Evolutionary conservation across 2,329 filamentous ascomycete species (phyloP).

Genomic region (Chaetomiaceae sp.): DNA sequence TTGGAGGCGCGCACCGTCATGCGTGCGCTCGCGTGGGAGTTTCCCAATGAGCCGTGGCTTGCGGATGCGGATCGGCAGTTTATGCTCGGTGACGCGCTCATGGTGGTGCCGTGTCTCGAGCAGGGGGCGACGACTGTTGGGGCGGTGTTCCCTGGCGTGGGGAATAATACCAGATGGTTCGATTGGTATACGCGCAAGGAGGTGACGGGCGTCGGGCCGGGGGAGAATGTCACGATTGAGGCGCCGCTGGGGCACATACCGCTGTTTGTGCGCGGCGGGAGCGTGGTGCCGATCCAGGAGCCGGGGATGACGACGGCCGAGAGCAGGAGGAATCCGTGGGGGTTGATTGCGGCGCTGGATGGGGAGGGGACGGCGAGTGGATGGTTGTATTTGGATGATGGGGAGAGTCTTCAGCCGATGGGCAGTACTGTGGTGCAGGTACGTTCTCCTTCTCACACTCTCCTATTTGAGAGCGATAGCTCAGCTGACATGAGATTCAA

Average conservation of each 20-base stretch:
- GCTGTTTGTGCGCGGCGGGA: constrained; percentile 64
- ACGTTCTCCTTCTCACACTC: too few species aligned
- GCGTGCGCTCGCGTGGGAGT: constrained; percentile 70
- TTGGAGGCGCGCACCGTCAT: constrained; percentile 64
- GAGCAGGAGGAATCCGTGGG: constrained; percentile 61
- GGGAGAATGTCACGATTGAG: constrained; percentile 39
- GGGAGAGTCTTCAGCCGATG: constrained; percentile 58
- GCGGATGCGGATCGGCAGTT: constrained; percentile 67
- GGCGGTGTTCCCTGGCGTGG: constrained; percentile 65
- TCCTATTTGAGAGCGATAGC: too few species aligned
- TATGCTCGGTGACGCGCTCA: constrained; percentile 60
- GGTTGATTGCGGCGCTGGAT: constrained; percentile 59
- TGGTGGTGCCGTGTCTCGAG: constrained; percentile 64
- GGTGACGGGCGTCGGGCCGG: constrained; percentile 36
- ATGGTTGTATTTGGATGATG: constrained; percentile 68
- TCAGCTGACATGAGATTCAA: constrained; percentile 13
- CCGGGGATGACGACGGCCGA: constrained; percentile 63
- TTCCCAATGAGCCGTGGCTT: constrained; percentile 64
- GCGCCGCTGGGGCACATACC: constrained; percentile 64
- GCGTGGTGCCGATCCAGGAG: constrained; percentile 63
- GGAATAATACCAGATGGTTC: constrained; percentile 62
- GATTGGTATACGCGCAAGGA: constrained; percentile 70
- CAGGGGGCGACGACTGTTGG: constrained; percentile 58
- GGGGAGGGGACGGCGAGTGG: constrained; percentile 53
- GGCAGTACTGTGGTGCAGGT: constrained; percentile 51